phyloP scores from a whole-genome alignment of 345 rosid genomes.

The Murraya paniculata region DNA sequence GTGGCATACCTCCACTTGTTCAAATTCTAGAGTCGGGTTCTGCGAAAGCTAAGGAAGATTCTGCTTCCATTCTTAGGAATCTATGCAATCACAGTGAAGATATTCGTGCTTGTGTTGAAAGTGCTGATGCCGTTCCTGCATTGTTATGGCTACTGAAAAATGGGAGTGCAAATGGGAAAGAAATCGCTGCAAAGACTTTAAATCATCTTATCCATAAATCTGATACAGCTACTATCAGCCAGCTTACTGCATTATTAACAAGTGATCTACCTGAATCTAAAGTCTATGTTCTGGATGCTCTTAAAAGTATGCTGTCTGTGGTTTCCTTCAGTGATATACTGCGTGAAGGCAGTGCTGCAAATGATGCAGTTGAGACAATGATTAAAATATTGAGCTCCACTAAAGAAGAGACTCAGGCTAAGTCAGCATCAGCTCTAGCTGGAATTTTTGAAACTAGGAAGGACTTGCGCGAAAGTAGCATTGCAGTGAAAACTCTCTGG shows the following conservation, averaged over 20 bases:
- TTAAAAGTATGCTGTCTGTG: conserved; percentile 92
- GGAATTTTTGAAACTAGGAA: conserved; percentile 77
- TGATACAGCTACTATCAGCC: conserved; percentile 95
- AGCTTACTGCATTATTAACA: conserved; percentile 91
- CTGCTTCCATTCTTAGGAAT: conserved; percentile 93
- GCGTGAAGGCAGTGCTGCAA: conserved; percentile 97
- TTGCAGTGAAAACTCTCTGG: conserved; percentile 74
- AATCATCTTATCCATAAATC: conserved; percentile 96
- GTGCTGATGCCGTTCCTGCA: conserved; percentile 99
- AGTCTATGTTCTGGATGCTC: conserved; percentile 88
- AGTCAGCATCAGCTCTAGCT: conserved; percentile 92
- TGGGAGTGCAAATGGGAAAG: conserved; percentile 96
- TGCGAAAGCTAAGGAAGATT: conserved; percentile 97
- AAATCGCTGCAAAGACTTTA: conserved; percentile 96
- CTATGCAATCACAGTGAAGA: conserved; percentile 99
- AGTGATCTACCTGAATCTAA: conserved; percentile 98
- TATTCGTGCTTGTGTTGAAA: conserved; percentile 98
- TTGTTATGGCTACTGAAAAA: conserved; percentile 94
- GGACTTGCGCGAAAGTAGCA: conserved; percentile 89
- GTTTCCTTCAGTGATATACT: conserved; percentile 72
- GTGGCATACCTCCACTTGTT: conserved; percentile 99
- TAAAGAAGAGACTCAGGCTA: conserved; percentile 94
- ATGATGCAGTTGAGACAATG: conserved; percentile 98
- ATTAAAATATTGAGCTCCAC: conserved; percentile 79
- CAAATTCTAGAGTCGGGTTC: conserved; percentile 98